Conservation (phyloP, 139 green algal genomes). For the Zygnema cylindricum region DNA sequence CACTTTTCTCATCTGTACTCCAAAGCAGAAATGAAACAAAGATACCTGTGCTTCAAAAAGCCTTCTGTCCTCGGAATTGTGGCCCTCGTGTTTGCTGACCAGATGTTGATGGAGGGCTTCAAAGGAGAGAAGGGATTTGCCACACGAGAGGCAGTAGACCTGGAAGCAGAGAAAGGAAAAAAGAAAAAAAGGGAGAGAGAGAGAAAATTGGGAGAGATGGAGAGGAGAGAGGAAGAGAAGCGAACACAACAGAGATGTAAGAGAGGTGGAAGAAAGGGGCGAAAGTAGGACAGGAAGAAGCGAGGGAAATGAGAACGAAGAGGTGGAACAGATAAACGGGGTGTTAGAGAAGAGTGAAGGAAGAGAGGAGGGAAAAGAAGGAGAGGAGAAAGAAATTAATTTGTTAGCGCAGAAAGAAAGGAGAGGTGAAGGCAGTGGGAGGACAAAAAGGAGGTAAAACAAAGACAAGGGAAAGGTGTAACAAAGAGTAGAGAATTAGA, state of each 20-base stretch:
- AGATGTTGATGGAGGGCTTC: constrained; percentile 14
- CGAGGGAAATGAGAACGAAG: not conserved
- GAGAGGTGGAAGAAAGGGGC: not conserved
- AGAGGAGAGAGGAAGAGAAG: not conserved
- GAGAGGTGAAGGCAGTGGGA: too few species aligned
- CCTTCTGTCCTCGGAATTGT: constrained; percentile 23
- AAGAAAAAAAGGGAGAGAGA: not conserved
- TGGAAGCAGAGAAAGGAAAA: constrained; percentile 4
- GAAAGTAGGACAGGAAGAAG: not conserved
- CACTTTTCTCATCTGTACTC: too few species aligned
- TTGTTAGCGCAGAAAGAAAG: too few species aligned
- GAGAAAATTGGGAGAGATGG: not conserved
- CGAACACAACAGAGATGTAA: not conserved
- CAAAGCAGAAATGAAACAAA: not conserved
- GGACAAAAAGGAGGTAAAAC: too few species aligned
- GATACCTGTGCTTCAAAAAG: not conserved
- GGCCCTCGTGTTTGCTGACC: constrained; percentile 30
- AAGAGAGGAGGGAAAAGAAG: too few species aligned
- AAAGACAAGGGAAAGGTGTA: constrained; percentile 4
- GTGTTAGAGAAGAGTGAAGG: too few species aligned
- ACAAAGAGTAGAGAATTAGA: not conserved
- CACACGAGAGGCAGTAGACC: constrained; percentile 18
- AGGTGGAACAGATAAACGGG: not conserved
- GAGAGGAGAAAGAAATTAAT: too few species aligned
- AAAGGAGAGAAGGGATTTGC: not conserved